These are phyloP conservation scores for Yamadazyma diddensiae DNA, from an alignment of 1,139 yeast genomes.

Conservation along the genomic window DNA sequence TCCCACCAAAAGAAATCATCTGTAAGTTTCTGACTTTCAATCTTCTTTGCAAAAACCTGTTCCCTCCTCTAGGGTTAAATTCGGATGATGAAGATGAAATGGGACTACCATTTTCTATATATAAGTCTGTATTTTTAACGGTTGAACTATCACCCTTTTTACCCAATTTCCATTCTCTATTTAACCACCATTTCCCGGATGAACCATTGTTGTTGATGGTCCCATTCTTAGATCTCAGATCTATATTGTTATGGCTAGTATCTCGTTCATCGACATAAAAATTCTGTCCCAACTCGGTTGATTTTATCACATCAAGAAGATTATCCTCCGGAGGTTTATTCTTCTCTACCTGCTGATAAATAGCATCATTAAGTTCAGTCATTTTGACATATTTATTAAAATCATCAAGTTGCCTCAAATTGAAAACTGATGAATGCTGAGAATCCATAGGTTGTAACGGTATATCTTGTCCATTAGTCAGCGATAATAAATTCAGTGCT, in stretches of 20 bases:
- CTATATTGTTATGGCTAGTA: slow-evolving; percentile 6
- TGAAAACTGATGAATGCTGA: slow-evolving; percentile 27
- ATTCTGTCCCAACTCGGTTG: slow-evolving; percentile 27
- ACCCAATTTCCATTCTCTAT: slow-evolving; percentile 12
- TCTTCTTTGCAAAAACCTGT: slow-evolving; percentile 42
- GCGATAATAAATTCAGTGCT: background rate
- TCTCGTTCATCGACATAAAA: slow-evolving; percentile 24
- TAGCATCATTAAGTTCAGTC: slow-evolving; percentile 34
- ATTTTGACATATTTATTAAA: slow-evolving; percentile 34
- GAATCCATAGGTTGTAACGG: slow-evolving; percentile 24
- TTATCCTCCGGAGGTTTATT: slow-evolving; percentile 17
- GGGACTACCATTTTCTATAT: slow-evolving; percentile 10
- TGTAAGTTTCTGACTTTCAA: slow-evolving; percentile 70
- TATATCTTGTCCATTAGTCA: slow-evolving; percentile 15
- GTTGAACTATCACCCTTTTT: slow-evolving; percentile 8
- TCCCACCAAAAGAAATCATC: slow-evolving; percentile 81
- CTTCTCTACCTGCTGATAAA: slow-evolving; percentile 19
- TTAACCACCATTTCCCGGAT: slow-evolving; percentile 15
- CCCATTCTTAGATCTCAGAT: slow-evolving; percentile 7
- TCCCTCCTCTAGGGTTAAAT: slow-evolving; percentile 6
- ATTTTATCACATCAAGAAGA: slow-evolving; percentile 27
- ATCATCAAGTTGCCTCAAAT: slow-evolving; percentile 36
- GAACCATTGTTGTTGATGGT: slow-evolving; percentile 7
- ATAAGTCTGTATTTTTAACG: slow-evolving; percentile 11
- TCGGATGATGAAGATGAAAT: slow-evolving; percentile 12